Conservation (phyloP, 257 asterid species). For the Thymus mandschuricus region DNA sequence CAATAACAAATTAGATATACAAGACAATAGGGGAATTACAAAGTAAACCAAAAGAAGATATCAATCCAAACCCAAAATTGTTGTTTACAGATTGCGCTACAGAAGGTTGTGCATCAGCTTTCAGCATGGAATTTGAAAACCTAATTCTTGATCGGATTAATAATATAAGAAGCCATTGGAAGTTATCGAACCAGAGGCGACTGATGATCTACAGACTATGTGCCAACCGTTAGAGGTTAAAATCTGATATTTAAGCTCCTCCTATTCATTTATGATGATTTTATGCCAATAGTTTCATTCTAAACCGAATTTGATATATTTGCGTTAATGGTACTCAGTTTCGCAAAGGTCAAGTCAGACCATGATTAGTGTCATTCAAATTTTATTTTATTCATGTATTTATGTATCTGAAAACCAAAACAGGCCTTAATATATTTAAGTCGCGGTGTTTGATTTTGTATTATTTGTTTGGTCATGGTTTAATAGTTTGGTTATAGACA, state of each 20-base stretch:
- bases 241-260: background rate
- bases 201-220: too few species aligned
- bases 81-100: background rate
- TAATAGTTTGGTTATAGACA: background rate
- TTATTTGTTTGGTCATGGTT: background rate
- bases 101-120: background rate
- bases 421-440: background rate
- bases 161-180: background rate
- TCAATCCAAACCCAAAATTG: background rate
- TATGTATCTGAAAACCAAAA: background rate
- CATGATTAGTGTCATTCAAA: background rate
- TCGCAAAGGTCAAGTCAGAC: background rate
- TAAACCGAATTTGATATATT: background rate
- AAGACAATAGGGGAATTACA: background rate
- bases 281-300: background rate
- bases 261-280: background rate
- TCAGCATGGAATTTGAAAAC: background rate
- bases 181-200: too few species aligned
- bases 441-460: background rate
- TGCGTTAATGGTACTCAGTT: background rate
- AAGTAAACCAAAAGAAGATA: background rate
- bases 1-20: background rate
- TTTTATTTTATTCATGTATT: background rate
- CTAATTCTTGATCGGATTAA: background rate
- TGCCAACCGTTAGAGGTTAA: background rate